These are phyloP conservation scores for Cercospora citrullina DNA, from an alignment of 2,329 filamentous ascomycete genomes.

Conservation along the genomic window DNA sequence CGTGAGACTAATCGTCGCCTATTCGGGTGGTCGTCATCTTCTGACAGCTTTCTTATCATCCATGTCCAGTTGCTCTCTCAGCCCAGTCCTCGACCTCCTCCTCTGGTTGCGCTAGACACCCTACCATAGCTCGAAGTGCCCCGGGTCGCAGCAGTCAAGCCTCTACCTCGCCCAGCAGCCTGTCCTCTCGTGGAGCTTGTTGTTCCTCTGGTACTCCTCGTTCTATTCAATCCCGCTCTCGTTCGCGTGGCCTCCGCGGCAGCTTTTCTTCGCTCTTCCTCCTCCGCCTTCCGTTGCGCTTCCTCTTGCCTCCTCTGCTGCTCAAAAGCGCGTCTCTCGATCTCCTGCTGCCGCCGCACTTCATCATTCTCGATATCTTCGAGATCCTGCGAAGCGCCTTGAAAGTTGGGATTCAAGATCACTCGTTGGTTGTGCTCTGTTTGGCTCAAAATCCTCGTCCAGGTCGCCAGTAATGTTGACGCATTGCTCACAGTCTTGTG, in stretches of 20 bases:
- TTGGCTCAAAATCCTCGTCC: constrained; percentile 93
- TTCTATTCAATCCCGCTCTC: constrained; percentile 38
- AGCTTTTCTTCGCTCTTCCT: constrained; percentile 58
- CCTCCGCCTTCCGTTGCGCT: constrained; percentile 54
- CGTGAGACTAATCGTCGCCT: not conserved
- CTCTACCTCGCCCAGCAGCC: constrained; percentile 55
- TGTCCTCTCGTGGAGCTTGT: constrained; percentile 41
- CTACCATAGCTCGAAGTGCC: constrained; percentile 48
- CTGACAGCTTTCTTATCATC: too few species aligned
- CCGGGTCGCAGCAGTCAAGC: constrained; percentile 45
- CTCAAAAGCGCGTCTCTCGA: constrained; percentile 73
- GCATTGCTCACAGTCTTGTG: constrained; percentile 82
- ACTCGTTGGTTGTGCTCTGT: constrained; percentile 96
- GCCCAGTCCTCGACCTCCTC: constrained; percentile 36
- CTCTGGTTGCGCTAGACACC: constrained; percentile 36
- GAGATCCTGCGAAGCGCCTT: constrained; percentile 82
- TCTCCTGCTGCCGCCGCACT: constrained; percentile 69
- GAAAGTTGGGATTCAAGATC: constrained; percentile 84
- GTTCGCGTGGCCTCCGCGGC: constrained; percentile 45
- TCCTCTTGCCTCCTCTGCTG: constrained; percentile 73
- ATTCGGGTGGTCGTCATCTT: not conserved
- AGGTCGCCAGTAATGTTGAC: constrained; percentile 86
- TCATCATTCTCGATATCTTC: constrained; percentile 83
- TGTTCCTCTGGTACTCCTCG: constrained; percentile 35
- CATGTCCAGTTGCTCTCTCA: constrained; percentile 17